phyloP scores from a whole-genome alignment of 345 rosid genomes.

The Hibiscus tridactylites region DNA sequence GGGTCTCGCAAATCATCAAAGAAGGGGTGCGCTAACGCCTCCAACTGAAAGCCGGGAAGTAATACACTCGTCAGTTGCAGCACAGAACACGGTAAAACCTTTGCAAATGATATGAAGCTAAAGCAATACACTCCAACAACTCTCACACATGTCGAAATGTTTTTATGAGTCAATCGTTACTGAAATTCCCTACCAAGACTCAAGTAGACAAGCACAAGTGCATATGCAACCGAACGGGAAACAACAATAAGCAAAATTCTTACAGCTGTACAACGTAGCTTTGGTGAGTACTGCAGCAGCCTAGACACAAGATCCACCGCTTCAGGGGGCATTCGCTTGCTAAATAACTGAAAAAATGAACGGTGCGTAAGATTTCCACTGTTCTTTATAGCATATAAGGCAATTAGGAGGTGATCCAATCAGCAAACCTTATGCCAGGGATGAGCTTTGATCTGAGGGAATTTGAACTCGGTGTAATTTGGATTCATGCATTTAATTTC shows the following conservation, averaged over 20 bases:
- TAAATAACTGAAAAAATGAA: slow-evolving; percentile 46
- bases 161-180: background rate
- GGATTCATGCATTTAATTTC: slow-evolving; percentile 99
- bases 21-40: slow-evolving; percentile 97
- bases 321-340: slow-evolving; percentile 67
- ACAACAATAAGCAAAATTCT: slow-evolving; percentile 14
- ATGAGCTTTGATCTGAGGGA: slow-evolving; percentile 98
- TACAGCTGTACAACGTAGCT: slow-evolving; percentile 72
- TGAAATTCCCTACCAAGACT: background rate
- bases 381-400: background rate
- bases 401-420: background rate
- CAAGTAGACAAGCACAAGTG: background rate
- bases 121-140: background rate
- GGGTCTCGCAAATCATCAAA: slow-evolving; percentile 87
- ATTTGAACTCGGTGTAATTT: slow-evolving; percentile 88
- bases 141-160: background rate
- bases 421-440: slow-evolving; percentile 92
- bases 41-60: slow-evolving; percentile 42
- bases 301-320: slow-evolving; percentile 87
- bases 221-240: background rate
- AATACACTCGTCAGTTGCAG: background rate
- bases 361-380: background rate
- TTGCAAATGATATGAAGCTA: background rate
- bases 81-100: background rate
- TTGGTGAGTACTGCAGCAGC: slow-evolving; percentile 85